Conservation (phyloP, 495 filamentous ascomycete genomes). For the Xylaria venustula region DNA sequence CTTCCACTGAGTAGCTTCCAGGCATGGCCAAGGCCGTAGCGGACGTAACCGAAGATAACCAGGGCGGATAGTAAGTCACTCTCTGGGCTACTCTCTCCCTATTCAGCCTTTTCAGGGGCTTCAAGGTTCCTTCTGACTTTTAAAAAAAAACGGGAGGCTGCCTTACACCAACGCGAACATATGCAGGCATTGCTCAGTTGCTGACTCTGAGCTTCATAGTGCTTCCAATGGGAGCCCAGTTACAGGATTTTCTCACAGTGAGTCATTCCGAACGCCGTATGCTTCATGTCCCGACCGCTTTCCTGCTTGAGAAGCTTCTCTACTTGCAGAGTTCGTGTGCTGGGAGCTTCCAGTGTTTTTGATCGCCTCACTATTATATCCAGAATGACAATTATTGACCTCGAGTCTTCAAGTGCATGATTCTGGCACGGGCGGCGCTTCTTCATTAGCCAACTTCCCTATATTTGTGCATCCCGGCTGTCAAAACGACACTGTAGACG, state of each 20-base stretch:
- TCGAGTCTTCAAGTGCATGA: no score
- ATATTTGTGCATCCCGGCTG: slow-evolving; percentile 63
- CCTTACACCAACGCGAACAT: neutral
- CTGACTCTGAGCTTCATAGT: slow-evolving; percentile 19
- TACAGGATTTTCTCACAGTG: slow-evolving; percentile 59
- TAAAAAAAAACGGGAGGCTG: no score
- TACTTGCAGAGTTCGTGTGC: no score
- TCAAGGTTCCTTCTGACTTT: no score
- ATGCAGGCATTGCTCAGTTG: slow-evolving; percentile 54
- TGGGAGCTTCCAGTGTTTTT: no score
- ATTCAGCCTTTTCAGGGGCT: neutral
- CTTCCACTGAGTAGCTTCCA: slow-evolving; percentile 17
- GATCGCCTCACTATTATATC: no score
- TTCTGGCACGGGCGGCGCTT: slow-evolving; percentile 61
- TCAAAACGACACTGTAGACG: slow-evolving; percentile 55
- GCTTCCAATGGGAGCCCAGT: slow-evolving; percentile 57
- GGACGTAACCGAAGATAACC: slow-evolving; percentile 61
- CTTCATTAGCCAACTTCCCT: slow-evolving; percentile 67
- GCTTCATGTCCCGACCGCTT: no score
- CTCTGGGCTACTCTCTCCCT: neutral
- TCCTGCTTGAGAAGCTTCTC: no score
- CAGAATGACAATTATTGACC: no score
- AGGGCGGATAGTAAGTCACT: slow-evolving; percentile 54
- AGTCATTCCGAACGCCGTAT: no score
- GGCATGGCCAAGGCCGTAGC: slow-evolving; percentile 71